Base-by-base conservation (phyloP, 192 early-diverging fungal species). In the Glomus cerebriforme region DNA sequence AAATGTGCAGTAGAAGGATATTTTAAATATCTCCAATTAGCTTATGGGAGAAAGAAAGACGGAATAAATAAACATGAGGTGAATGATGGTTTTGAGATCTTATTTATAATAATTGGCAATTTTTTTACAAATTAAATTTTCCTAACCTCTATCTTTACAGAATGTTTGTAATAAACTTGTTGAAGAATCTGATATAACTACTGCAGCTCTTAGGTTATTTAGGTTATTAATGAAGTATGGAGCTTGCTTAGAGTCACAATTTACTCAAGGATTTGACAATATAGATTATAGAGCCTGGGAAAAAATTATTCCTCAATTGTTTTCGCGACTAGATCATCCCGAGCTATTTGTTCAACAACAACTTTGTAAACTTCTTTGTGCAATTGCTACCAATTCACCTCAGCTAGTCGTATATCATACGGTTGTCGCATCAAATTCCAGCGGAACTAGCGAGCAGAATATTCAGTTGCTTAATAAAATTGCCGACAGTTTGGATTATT, bases 291-390 rank as follows among this genome's bases (percentile, higher is more conserved):
- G 74, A 24, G 79, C 82, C 3, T 95, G 94, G 94, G 85, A 90
- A 59, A 79, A 79, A 9, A 86, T 96, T 17, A 87, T 92, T 35
- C 94, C 93, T 3, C 94, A 96, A 79, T 80, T 96, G 15, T 94
- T 94, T 81, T 85, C 92, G 0, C 86, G 92, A 54, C 77, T 95
- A 13, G 82, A 89, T 37, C 92, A 95, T 73, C 91, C 90, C 1
- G 85, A 89, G 5, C 49, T 81, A 10, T 84, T 83, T 43, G 91
- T 93, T 2, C 83, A 90, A 24, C 74, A 86, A 10, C 67, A 85
- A 31, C 84, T 92, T 27, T 81, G 83, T 15, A 85, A 85, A 35
- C 71, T 95, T 0, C 73, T 95, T 2, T 83, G 86, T 64, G 81
- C 88, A 66, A 92, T 95, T 77, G 91, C 87, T 3, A 75, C 75